Percentiles rank a stretch among this genome's conserved stretches.
Evolutionary conservation across 192 early-diverging fungal species (phyloP).

Genomic region (Spinellus fusiger): DNA sequence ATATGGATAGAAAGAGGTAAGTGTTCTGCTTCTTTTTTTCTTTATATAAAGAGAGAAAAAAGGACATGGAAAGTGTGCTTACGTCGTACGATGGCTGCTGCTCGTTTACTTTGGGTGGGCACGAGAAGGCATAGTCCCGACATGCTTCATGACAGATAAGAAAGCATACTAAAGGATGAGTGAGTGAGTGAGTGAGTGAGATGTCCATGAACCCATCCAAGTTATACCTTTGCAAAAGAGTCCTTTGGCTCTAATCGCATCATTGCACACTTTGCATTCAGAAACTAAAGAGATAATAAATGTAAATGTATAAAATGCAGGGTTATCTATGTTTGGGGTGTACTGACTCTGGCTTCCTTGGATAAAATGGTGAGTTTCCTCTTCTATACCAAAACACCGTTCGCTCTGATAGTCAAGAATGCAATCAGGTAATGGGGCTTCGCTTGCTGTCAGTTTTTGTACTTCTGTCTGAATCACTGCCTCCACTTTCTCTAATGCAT

Average conservation of each 20-base stretch:
- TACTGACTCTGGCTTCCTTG: too few species aligned
- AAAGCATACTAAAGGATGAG: slow-evolving; percentile 12
- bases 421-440: too few species aligned
- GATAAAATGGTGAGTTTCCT: neutral
- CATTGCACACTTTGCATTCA: slow-evolving; percentile 42
- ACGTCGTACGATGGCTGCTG: slow-evolving; percentile 31
- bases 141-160: slow-evolving; percentile 31
- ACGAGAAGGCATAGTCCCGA: slow-evolving; percentile 16
- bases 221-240: slow-evolving; percentile 48
- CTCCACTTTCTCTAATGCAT: too few species aligned
- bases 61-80: neutral
- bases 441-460: too few species aligned
- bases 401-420: neutral
- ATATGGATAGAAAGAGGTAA: neutral
- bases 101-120: slow-evolving; percentile 21
- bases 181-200: neutral
- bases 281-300: slow-evolving; percentile 28
- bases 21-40: neutral
- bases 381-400: neutral
- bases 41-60: slow-evolving; percentile 4
- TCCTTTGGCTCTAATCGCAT: slow-evolving; percentile 34
- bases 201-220: neutral
- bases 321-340: too few species aligned
- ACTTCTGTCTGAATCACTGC: too few species aligned
- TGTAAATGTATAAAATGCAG: too few species aligned